Evolutionary conservation across 1,284 basidiomycete species (phyloP).

Genomic region (Cutaneotrichosporon spelunceum): DNA sequence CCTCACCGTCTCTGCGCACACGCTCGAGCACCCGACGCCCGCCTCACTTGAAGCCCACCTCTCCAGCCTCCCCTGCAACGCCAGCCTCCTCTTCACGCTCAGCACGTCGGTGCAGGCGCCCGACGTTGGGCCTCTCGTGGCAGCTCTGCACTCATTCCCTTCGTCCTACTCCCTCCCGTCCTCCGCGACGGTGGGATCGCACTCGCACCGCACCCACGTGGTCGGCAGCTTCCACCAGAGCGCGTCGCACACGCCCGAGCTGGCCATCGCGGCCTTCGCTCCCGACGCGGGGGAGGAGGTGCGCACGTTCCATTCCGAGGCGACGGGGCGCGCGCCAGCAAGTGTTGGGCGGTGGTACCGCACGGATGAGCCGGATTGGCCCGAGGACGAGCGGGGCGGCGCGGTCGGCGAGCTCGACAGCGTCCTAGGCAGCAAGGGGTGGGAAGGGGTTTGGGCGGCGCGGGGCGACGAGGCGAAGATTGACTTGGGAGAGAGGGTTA

Average conservation of each 20-base stretch:
- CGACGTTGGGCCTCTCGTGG: constrained; percentile 25
- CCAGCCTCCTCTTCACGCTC: constrained; percentile 33
- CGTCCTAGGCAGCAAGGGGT: constrained; percentile 22
- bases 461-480: constrained; percentile 9
- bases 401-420: constrained; percentile 35
- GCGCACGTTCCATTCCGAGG: constrained; percentile 24
- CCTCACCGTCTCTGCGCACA: constrained; percentile 25
- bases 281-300: constrained; percentile 6
- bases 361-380: constrained; percentile 20
- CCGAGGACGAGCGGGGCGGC: constrained; percentile 38
- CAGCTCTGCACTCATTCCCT: constrained; percentile 20
- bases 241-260: constrained; percentile 25
- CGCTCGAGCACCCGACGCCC: constrained; percentile 29
- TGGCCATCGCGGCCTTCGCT: constrained; percentile 38
- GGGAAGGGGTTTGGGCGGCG: constrained; percentile 32
- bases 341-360: constrained; percentile 46
- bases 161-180: neutral
- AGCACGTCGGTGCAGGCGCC: constrained; percentile 30
- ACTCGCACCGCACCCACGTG: constrained; percentile 15
- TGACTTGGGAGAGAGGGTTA: constrained; percentile 6
- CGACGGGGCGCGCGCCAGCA: constrained; percentile 35
- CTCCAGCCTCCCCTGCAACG: constrained; percentile 2
- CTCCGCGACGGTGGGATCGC: neutral
- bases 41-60: constrained; percentile 1
- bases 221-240: constrained; percentile 37